Conservation (phyloP, 2,329 filamentous ascomycete genomes). For the Hypoxylon sp. region DNA sequence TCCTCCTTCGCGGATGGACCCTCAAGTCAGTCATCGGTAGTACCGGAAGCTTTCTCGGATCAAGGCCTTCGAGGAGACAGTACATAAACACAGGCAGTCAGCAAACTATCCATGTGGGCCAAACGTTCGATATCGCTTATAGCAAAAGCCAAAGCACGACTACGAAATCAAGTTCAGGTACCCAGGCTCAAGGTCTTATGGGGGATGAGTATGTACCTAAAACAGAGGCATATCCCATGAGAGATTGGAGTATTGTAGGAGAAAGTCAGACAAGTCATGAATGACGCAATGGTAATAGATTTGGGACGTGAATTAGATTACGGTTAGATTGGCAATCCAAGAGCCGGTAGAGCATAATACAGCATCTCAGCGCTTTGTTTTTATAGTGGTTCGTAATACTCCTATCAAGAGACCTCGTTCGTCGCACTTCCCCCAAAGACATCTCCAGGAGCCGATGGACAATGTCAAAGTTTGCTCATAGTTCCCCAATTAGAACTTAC, state of each 20-base stretch:
- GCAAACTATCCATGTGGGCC: conserved; percentile 8
- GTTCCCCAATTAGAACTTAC: no score
- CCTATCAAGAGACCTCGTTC: background rate
- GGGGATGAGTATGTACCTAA: background rate
- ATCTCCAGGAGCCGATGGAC: no score
- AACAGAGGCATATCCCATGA: conserved; percentile 8
- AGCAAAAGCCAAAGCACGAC: conserved; percentile 2
- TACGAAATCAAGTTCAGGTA: background rate
- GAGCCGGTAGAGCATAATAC: background rate
- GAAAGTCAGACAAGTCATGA: background rate
- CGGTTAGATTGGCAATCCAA: background rate
- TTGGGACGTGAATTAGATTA: background rate
- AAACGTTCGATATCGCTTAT: conserved; percentile 4
- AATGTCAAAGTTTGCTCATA: no score
- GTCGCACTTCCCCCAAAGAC: background rate
- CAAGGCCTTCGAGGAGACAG: conserved; percentile 3
- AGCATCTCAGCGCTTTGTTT: background rate
- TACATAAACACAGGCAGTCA: conserved; percentile 13
- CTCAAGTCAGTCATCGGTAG: conserved; percentile 9
- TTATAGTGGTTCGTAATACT: background rate
- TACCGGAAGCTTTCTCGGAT: conserved; percentile 11
- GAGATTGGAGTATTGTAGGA: conserved; percentile 1
- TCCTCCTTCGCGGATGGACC: conserved; percentile 7
- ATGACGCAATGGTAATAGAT: background rate
- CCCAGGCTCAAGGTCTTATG: background rate